Evolutionary conservation across 345 rosid genomes (phyloP).

Genomic region (Eucalyptus urophylla): DNA sequence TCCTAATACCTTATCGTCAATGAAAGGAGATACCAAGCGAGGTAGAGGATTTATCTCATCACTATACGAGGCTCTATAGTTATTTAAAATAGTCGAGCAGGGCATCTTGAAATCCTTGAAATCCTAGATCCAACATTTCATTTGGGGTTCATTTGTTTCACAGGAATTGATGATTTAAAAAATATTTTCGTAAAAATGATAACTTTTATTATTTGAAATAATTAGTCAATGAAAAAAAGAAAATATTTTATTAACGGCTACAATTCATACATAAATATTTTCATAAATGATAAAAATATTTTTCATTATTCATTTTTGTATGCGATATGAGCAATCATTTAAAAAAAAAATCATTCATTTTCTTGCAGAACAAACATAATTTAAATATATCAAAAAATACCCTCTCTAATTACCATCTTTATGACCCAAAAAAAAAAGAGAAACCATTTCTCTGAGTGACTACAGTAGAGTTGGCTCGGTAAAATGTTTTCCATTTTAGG

Average conservation of each 20-base stretch:
- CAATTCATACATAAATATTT: rapidly evolving
- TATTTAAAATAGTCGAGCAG: not conserved
- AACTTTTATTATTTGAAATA: rapidly evolving
- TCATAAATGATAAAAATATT: rapidly evolving
- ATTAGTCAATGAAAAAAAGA: rapidly evolving
- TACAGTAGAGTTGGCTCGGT: not conserved
- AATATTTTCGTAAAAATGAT: rapidly evolving
- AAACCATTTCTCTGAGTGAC: not conserved
- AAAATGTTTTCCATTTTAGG: not conserved
- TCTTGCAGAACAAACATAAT: rapidly evolving
- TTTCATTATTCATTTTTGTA: rapidly evolving
- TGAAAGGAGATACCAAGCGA: not conserved
- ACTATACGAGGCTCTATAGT: rapidly evolving
- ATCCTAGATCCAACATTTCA: not conserved
- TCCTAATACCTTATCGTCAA: too few species aligned
- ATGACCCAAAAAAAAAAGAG: too few species aligned
- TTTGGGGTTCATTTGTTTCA: rapidly evolving
- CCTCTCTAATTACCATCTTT: not conserved
- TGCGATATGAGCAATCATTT: rapidly evolving
- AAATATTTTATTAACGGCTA: rapidly evolving
- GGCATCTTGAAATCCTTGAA: not conserved
- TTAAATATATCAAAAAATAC: too few species aligned
- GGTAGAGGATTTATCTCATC: not conserved
- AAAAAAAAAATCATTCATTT: too few species aligned
- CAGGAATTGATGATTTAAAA: rapidly evolving